Evolutionary conservation across 495 filamentous ascomycete species (phyloP).

Genomic region (Trichocladium antarcticum): DNA sequence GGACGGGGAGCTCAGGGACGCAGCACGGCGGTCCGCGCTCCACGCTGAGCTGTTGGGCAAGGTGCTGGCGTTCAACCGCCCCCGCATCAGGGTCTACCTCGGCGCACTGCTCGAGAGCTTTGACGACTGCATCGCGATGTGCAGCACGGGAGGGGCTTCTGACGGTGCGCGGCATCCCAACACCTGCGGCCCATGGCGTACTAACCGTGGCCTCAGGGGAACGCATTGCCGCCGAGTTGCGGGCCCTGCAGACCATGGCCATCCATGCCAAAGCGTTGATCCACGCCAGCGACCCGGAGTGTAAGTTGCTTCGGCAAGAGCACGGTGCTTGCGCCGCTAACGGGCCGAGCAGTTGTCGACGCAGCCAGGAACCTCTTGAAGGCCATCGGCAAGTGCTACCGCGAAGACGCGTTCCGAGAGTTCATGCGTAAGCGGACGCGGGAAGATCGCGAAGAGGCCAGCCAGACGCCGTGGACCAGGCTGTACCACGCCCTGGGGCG

Average conservation of each 20-base stretch:
- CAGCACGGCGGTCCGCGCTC: neutral
- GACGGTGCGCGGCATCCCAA: too few relatives aligned
- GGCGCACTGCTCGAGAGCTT: neutral
- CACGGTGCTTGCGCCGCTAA: neutral
- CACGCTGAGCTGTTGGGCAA: neutral
- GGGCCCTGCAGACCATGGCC: too few relatives aligned
- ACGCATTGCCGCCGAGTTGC: neutral
- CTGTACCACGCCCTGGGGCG: constrained; percentile 11
- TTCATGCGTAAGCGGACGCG: neutral
- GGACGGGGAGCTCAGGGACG: neutral
- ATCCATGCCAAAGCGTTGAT: too few relatives aligned
- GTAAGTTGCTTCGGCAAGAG: too few relatives aligned
- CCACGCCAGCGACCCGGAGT: too few relatives aligned
- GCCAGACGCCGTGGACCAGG: constrained; percentile 7
- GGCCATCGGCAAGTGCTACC: neutral
- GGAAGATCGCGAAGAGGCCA: neutral
- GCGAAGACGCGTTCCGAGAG: neutral
- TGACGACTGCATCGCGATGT: neutral
- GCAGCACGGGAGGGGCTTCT: neutral
- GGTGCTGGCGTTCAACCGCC: neutral
- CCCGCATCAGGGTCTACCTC: neutral
- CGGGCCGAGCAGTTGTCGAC: neutral
- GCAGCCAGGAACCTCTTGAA: neutral
- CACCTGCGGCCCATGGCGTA: too few relatives aligned
- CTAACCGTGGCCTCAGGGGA: neutral